Evolutionary conservation across 139 green algal species (phyloP), one percentile per base, ranked within the genome.

Genomic region (Trebouxia sp.): DNA sequence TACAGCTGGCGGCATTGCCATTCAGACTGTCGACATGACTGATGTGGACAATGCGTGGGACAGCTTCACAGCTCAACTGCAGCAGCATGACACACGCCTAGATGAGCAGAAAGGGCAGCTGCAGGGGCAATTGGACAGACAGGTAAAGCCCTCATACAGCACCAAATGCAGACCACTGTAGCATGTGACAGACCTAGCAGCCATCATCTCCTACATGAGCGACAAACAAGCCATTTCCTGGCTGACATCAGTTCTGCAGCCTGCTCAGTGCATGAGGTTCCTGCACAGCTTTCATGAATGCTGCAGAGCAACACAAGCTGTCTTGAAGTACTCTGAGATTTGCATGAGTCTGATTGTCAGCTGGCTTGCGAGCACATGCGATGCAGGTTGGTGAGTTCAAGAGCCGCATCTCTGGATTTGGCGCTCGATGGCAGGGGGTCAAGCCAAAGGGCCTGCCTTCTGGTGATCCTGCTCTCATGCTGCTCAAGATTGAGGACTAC

Each of bases 11-110:
- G 80, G 80, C 28, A 38, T 62, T 12, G 78, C 83, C 37, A 84
- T 82, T 43, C 85, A 81, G 7, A 43, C 74, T 8, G 86, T 95
- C 28, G 91, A 95, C 85, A 83, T 96, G 74, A 76, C 75, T 6
- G 83, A 87, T 28, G 88, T 94, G 26, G 88, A 88, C 83, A 91
- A 85, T 62, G 82, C 83, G 10, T 96, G 92, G 92, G 92, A 96
- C 48, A 76, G 76, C 35, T 93, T 95, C 83, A 90, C 88, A 24
- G 85, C 83, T 14, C 85, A 92, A 85, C 83, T 96, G 70, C 86
- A 93, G 86, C 88, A 87, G 86, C 81, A 87, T 72, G 90, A 94
- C 55, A 82, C 72, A 1, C 86, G 92, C 77, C 83, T 94, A 35
- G 88, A 93, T 81, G 84, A 90, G 72, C 88, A 94, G 79, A 90